A percentile compares a stretch with the other conserved stretches of the same genome.
phyloP scores from a whole-genome alignment of 2,329 filamentous ascomycete species.

The Colletotrichum incanum region DNA sequence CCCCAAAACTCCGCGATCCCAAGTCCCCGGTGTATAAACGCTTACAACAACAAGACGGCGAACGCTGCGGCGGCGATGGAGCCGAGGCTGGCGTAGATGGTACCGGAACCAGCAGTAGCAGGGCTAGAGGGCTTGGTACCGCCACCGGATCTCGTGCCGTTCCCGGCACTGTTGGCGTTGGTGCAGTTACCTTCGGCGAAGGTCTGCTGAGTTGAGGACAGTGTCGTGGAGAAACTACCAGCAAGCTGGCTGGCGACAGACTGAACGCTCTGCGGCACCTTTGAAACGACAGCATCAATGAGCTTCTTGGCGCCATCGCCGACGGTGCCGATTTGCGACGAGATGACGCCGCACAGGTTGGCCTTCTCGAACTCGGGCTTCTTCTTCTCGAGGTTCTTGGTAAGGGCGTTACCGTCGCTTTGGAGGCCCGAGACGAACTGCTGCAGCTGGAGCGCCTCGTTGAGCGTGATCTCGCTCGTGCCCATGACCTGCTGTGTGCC shows the following conservation, averaged over 20 bases:
- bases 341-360: slow-evolving; percentile 48
- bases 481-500: slow-evolving; percentile 39
- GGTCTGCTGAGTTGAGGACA: slow-evolving; percentile 46
- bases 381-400: slow-evolving; percentile 48
- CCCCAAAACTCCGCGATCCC: slow-evolving; percentile 2
- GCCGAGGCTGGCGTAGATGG: slow-evolving; percentile 21
- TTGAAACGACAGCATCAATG: slow-evolving; percentile 50
- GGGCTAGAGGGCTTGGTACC: slow-evolving; percentile 16
- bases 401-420: slow-evolving; percentile 47
- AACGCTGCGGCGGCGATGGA: slow-evolving; percentile 28
- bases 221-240: slow-evolving; percentile 45
- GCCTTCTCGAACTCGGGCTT: slow-evolving; percentile 50
- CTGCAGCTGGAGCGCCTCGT: slow-evolving; percentile 43
- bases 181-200: slow-evolving; percentile 51
- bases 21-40: not conserved
- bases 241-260: slow-evolving; percentile 49
- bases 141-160: slow-evolving; percentile 13
- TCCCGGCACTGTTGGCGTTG: slow-evolving; percentile 45
- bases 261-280: slow-evolving; percentile 51
- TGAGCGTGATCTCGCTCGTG: slow-evolving; percentile 43
- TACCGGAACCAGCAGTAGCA: slow-evolving; percentile 14
- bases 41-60: slow-evolving; percentile 33
- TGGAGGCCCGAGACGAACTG: slow-evolving; percentile 46
- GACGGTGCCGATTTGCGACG: slow-evolving; percentile 47
- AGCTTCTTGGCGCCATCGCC: slow-evolving; percentile 47